Evolutionary conservation across 164 flowering plant species (phyloP).

Genomic region (Buxus sempervirens): DNA sequence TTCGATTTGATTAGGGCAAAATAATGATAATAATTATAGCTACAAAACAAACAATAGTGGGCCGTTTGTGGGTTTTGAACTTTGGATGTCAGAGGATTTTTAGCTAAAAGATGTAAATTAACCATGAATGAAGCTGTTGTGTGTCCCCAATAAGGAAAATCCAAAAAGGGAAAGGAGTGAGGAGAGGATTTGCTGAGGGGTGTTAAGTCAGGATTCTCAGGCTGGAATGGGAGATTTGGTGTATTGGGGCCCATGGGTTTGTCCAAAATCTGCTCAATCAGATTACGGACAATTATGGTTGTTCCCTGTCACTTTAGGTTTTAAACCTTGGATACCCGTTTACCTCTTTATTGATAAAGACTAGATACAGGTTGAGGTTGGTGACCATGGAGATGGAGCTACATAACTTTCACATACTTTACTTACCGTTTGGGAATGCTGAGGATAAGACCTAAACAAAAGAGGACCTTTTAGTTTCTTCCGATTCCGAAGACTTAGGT

Average conservation of each 20-base stretch:
- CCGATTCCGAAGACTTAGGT: too few relatives aligned
- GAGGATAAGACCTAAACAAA: too few relatives aligned
- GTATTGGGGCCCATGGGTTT: slow-evolving; percentile 4
- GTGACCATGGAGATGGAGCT: background rate
- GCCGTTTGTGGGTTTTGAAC: too few relatives aligned
- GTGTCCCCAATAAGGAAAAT: slow-evolving; percentile 13
- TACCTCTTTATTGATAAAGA: background rate
- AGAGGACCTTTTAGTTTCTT: too few relatives aligned
- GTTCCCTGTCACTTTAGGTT: slow-evolving; percentile 17
- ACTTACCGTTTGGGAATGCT: too few relatives aligned
- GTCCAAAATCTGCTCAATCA: slow-evolving; percentile 10
- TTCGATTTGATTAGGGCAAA: background rate
- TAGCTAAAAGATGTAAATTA: background rate
- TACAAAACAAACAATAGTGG: background rate
- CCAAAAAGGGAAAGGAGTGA: background rate
- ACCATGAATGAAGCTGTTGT: background rate
- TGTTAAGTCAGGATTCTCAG: slow-evolving; percentile 52
- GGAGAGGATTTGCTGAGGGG: slow-evolving; percentile 7
- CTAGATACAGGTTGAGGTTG: background rate
- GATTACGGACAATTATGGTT: slow-evolving; percentile 20
- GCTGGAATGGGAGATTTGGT: slow-evolving; percentile 15
- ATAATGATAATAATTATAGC: background rate
- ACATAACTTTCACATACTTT: too few relatives aligned
- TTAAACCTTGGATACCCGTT: slow-evolving; percentile 19
- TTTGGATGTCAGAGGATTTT: background rate